A percentile compares a stretch with the other conserved stretches of the same genome.
Conservation (phyloP, 305 asterid species). For the Striga hermonthica region DNA sequence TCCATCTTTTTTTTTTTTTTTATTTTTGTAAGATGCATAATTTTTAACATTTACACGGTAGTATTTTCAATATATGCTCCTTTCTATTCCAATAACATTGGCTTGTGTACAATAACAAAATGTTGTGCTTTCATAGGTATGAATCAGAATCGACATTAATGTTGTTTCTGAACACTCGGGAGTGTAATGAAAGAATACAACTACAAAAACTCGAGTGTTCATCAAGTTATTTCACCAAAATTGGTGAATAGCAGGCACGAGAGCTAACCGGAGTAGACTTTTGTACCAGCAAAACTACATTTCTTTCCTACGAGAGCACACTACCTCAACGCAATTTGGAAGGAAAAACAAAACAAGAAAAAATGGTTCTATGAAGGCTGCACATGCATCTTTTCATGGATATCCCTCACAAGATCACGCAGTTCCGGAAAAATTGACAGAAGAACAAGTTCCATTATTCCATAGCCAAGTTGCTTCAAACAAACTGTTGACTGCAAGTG, state of each 20-base stretch:
- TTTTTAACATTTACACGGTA: too few relatives aligned
- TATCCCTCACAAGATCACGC: constrained; percentile 64
- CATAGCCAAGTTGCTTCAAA: constrained; percentile 81
- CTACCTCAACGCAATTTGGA: not conserved
- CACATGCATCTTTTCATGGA: constrained; percentile 64
- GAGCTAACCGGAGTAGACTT: not conserved
- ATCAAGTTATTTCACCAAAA: not conserved
- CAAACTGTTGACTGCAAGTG: constrained; percentile 62
- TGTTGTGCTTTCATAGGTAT: too few relatives aligned
- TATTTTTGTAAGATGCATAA: too few relatives aligned
- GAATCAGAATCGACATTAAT: too few relatives aligned
- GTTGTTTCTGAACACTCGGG: not conserved
- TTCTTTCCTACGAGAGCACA: not conserved
- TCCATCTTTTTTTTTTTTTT: too few relatives aligned
- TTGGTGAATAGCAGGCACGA: not conserved
- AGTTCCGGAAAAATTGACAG: constrained; percentile 74
- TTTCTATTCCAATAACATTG: too few relatives aligned
- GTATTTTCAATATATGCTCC: too few relatives aligned
- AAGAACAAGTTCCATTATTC: constrained; percentile 71
- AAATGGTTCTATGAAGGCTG: constrained; percentile 38
- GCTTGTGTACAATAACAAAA: too few relatives aligned
- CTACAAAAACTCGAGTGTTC: not conserved
- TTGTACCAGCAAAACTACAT: not conserved
- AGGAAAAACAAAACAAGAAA: not conserved
- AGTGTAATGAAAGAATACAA: not conserved